Evolutionary conservation across 2,329 filamentous ascomycete species (phyloP), one percentile per base, ranked within the genome.

Genomic region (Aspergillus sojae): DNA sequence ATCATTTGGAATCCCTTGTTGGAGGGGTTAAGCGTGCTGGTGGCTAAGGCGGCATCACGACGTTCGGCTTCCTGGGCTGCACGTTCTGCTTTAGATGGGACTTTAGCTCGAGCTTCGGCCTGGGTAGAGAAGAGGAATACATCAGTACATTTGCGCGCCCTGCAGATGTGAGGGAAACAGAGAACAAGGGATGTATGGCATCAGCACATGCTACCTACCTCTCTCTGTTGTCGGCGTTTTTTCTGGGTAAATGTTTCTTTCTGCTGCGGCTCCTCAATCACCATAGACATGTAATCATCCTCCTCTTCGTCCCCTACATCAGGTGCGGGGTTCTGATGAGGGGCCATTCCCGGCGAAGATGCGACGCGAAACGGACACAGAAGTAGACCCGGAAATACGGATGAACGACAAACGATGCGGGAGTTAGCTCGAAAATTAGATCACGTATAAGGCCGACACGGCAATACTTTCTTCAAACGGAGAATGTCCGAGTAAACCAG

Each of bases 221-320:
- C 86, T 75, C 76, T 83, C 72, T 79, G 85, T 74, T 82, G 81
- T 60, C 83, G 85, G 62, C 80, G 81, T 58, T 83, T 83, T 60
- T 84, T 84, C 72, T 91, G 87, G 1, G 88, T 81, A 26, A 88
- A 87, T 12, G 88, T 89, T 75, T 91, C 88, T 67, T 84, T 85
- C 61, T 81, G 77, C 21, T 78, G 77, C 0, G 87, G 84, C 61
- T 96, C 91, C 21, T 87, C 84, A 75, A 99, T 94, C 16, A 89
- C 85, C 94, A 99, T 98, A 71, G 90, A 93, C 91, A 99, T 96
- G 83, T 99, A 98, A 79, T 99, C 95, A 67, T 97, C 93, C 67
- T 93, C 92, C 23, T 93, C 92, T 7, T 92, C 91, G 3, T 84
- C 83, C n/a, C 55, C 41, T 46, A 61, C 65, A 67, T 70, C 59